Percentiles rank a stretch among this genome's conserved stretches.
Conservation (phyloP, 176 grass and related monocot species). For the Leersia perrieri region DNA sequence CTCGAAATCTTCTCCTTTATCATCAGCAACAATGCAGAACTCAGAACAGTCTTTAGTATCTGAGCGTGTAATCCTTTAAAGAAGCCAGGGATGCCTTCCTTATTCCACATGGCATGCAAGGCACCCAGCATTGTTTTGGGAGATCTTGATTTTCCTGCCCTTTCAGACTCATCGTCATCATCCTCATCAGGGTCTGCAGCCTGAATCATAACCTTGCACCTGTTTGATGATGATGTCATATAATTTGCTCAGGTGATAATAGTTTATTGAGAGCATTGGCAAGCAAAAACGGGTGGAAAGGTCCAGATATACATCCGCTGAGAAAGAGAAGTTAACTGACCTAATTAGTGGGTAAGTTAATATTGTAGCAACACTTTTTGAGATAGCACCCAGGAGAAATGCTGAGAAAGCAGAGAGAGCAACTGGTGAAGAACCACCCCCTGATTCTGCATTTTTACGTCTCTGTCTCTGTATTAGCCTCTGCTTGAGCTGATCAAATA, state of each 20-base stretch:
- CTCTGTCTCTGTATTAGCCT: conserved; percentile 52
- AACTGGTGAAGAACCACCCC: conserved; percentile 46
- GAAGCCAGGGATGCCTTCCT: conserved; percentile 88
- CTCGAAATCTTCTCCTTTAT: conserved; percentile 97
- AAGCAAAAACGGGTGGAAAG: neutral
- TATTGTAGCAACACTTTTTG: conserved; percentile 83
- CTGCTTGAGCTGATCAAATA: conserved; percentile 93
- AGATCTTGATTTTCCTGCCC: conserved; percentile 36
- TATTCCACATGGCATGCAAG: conserved; percentile 77
- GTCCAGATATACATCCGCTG: neutral
- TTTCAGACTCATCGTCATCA: conserved; percentile 39
- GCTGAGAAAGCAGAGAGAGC: conserved; percentile 86
- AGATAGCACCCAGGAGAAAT: conserved; percentile 79
- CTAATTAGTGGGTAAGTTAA: conserved; percentile 95
- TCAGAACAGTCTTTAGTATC: conserved; percentile 95
- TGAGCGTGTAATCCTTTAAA: conserved; percentile 93
- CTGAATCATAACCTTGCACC: conserved; percentile 99
- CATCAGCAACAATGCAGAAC: conserved; percentile 94
- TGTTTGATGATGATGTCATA: conserved; percentile 22
- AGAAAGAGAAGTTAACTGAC: conserved; percentile 42
- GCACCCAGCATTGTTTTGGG: conserved; percentile 77
- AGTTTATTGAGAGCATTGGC: neutral
- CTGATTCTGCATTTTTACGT: conserved; percentile 31
- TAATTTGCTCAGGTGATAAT: neutral
- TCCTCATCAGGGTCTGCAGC: conserved; percentile 55